These are phyloP conservation scores for Neurospora sp. DNA, from an alignment of 495 filamentous ascomycete genomes.

Conservation along the genomic window DNA sequence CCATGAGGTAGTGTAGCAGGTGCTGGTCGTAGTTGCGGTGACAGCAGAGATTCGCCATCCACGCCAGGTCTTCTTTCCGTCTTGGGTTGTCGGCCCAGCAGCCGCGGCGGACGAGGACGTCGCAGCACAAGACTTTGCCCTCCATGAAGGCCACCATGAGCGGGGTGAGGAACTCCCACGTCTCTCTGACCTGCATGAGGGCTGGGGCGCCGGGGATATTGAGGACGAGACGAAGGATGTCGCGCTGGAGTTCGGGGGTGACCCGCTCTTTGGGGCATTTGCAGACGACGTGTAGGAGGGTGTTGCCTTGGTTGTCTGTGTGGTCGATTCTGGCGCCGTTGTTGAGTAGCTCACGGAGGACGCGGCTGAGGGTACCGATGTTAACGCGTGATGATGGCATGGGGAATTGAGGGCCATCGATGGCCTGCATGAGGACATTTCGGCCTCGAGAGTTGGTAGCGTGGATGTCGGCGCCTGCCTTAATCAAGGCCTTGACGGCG, in stretches of 20 bases:
- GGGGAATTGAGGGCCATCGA: slow-evolving; percentile 13
- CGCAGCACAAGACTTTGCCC: slow-evolving; percentile 11
- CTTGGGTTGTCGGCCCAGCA: background rate
- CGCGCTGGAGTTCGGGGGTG: background rate
- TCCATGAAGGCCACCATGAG: slow-evolving; percentile 6
- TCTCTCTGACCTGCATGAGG: slow-evolving; percentile 5
- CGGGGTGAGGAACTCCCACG: slow-evolving; percentile 2
- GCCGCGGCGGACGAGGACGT: slow-evolving; percentile 16
- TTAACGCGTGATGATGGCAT: background rate
- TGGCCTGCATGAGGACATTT: slow-evolving; percentile 7
- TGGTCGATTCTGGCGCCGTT: slow-evolving; percentile 14
- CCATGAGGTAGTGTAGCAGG: slow-evolving; percentile 5
- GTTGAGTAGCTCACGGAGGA: slow-evolving; percentile 7
- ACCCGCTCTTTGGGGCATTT: slow-evolving; percentile 1
- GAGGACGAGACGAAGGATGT: slow-evolving; percentile 12
- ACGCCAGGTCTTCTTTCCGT: background rate
- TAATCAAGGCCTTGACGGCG: slow-evolving; percentile 13
- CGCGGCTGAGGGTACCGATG: slow-evolving; percentile 5
- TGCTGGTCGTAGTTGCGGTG: background rate
- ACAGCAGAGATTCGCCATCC: background rate
- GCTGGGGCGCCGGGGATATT: slow-evolving; percentile 6
- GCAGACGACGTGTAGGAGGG: slow-evolving; percentile 18
- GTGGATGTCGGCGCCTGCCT: slow-evolving; percentile 12
- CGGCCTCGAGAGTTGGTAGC: slow-evolving; percentile 9
- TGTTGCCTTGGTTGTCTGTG: slow-evolving; percentile 9